Evolutionary conservation across 139 green algal genomes (phyloP).

Genomic region (Chlamydomonas incerta): DNA sequence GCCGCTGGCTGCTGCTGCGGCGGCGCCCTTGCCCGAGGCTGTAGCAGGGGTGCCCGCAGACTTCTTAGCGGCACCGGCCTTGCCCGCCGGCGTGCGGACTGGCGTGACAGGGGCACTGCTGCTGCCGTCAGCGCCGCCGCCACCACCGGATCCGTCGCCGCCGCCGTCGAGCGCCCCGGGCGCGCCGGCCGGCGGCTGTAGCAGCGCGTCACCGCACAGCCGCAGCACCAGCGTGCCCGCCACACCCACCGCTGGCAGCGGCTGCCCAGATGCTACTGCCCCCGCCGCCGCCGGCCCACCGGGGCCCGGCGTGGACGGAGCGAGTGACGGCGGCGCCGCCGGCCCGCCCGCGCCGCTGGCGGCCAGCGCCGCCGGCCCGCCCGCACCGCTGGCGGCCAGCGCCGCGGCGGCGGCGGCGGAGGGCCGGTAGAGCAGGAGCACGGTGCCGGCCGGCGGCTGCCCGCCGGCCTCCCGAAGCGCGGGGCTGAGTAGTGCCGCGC

Average conservation of each 20-base stretch:
- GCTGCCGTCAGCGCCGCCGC: not conserved
- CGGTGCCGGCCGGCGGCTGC: constrained; percentile 21
- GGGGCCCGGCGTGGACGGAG: no score
- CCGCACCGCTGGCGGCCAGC: not conserved
- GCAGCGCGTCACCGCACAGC: constrained; percentile 34
- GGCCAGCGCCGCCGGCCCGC: no score
- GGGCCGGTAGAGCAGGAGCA: constrained; percentile 38
- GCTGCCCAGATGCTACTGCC: not conserved
- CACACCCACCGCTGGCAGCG: not conserved
- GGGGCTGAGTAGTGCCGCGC: constrained; percentile 21
- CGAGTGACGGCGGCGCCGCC: not conserved
- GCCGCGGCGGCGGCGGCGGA: not conserved
- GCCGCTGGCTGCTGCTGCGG: not conserved
- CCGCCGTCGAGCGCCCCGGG: not conserved
- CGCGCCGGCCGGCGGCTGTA: constrained; percentile 6
- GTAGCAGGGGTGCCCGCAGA: not conserved
- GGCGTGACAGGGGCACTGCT: not conserved
- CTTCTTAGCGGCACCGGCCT: not conserved
- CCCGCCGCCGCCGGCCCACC: no score
- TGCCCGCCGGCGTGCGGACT: not conserved
- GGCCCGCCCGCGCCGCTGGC: not conserved
- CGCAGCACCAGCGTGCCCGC: constrained; percentile 2
- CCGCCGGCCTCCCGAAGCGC: constrained; percentile 41
- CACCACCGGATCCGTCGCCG: constrained; percentile 6
- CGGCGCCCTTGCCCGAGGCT: no score